Evolutionary conservation across 140 eudicot species (phyloP).

Genomic region (Bidens hawaiensis): DNA sequence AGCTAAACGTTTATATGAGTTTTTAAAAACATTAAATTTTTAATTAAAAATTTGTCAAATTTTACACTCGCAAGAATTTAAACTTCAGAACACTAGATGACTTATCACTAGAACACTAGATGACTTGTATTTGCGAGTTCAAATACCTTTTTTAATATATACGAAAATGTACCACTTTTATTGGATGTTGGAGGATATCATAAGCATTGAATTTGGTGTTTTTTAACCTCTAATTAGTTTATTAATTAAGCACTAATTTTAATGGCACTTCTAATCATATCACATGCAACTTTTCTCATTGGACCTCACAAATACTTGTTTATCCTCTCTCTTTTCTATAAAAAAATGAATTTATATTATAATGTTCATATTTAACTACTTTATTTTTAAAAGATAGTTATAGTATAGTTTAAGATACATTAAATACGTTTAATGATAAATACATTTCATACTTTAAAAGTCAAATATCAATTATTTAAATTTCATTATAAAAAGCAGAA

Average conservation of each 20-base stretch:
- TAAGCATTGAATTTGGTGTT: slow-evolving; percentile 56
- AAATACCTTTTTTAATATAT: no score
- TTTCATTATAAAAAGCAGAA: slow-evolving; percentile 15
- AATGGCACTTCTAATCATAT: slow-evolving; percentile 57
- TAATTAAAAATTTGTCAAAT: no score
- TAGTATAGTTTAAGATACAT: background rate
- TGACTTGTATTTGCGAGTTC: no score
- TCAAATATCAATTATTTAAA: slow-evolving; percentile 24
- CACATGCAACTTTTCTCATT: slow-evolving; percentile 73
- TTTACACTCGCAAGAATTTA: no score
- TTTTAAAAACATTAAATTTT: no score
- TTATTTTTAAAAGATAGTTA: background rate
- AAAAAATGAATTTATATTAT: background rate
- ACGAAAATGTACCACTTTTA: background rate
- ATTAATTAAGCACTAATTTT: slow-evolving; percentile 31
- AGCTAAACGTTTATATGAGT: no score
- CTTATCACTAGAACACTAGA: no score
- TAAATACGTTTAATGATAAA: slow-evolving; percentile 3
- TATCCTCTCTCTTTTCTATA: slow-evolving; percentile 35
- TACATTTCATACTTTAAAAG: slow-evolving; percentile 25
- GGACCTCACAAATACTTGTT: slow-evolving; percentile 60
- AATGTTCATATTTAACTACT: background rate
- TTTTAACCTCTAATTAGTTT: slow-evolving; percentile 24
- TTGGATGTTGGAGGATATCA: slow-evolving; percentile 28
- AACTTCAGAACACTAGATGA: no score